Percentiles rank a stretch among this genome's conserved stretches.
Conservation (phyloP, 768 basidiomycete species). For the Rhizopogon vesiculosus region DNA sequence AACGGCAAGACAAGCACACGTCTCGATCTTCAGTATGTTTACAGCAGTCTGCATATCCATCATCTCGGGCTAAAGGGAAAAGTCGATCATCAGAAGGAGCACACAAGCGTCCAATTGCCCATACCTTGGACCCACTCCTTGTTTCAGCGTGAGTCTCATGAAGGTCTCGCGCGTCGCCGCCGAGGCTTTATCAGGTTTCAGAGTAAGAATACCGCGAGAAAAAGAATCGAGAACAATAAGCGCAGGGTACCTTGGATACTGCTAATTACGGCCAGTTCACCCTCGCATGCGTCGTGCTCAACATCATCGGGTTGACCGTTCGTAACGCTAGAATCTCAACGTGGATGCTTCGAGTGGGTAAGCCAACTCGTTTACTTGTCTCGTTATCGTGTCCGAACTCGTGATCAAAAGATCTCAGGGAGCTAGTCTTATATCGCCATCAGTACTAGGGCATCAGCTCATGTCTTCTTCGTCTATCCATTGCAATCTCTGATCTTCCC, state of each 20-base stretch:
- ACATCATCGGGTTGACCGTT: not conserved
- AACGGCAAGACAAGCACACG: too few relatives aligned
- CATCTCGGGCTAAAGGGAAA: too few relatives aligned
- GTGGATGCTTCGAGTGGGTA: not conserved
- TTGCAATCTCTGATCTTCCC: not conserved
- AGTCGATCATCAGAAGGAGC: too few relatives aligned
- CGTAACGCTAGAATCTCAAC: not conserved
- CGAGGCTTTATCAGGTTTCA: constrained; percentile 1
- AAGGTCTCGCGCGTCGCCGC: not conserved
- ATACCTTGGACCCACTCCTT: too few relatives aligned
- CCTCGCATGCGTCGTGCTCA: not conserved
- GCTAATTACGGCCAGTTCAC: constrained; percentile 4
- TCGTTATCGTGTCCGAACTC: constrained; percentile 1
- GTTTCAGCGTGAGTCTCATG: not conserved
- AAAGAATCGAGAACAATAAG: constrained; percentile 2
- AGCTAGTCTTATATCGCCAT: constrained; percentile 2
- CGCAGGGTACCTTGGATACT: not conserved
- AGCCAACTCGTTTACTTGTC: not conserved
- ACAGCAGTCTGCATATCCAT: too few relatives aligned
- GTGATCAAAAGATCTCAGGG: constrained; percentile 12
- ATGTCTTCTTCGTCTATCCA: constrained; percentile 2
- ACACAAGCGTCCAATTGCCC: too few relatives aligned
- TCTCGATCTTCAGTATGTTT: too few relatives aligned
- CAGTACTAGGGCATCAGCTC: constrained; percentile 6
- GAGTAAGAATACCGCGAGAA: constrained; percentile 2